These are phyloP conservation scores for Clonostachys solani DNA, from an alignment of 2,329 filamentous ascomycete species.

Conservation along the genomic window DNA sequence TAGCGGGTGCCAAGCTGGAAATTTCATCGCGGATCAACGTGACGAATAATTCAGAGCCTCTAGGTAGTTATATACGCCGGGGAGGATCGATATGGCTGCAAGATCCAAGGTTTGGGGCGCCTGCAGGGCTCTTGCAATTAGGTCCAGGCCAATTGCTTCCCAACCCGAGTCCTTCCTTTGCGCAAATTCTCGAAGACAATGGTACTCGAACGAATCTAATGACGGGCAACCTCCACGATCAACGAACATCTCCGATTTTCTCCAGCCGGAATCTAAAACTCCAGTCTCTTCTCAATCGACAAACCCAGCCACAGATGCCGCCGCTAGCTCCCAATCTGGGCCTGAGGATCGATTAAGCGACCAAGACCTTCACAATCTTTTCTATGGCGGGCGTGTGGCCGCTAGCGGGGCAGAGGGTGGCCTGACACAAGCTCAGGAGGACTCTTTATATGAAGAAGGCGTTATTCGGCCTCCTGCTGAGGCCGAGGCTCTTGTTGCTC, in stretches of 20 bases:
- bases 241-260: background rate
- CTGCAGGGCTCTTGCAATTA: conserved; percentile 33
- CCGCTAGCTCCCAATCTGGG: background rate
- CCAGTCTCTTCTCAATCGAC: background rate
- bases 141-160: conserved; percentile 22
- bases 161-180: conserved; percentile 12
- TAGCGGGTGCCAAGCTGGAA: background rate
- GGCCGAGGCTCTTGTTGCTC: conserved; percentile 18
- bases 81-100: conserved; percentile 41
- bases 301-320: background rate
- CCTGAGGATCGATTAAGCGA: conserved; percentile 19
- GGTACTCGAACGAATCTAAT: conserved; percentile 15
- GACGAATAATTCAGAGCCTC: no score
- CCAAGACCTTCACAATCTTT: conserved; percentile 26
- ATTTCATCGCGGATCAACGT: conserved; percentile 1
- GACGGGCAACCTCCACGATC: background rate
- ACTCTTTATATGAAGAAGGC: conserved; percentile 35
- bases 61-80: background rate
- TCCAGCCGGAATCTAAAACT: background rate
- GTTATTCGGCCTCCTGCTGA: conserved; percentile 28
- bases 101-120: conserved; percentile 44
- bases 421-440: conserved; percentile 36
- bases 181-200: conserved; percentile 12
- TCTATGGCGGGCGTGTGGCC: conserved; percentile 25
- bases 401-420: conserved; percentile 21